Evolutionary conservation across 2,329 filamentous ascomycete genomes (phyloP).

Genomic region (Byssothecium circinans): DNA sequence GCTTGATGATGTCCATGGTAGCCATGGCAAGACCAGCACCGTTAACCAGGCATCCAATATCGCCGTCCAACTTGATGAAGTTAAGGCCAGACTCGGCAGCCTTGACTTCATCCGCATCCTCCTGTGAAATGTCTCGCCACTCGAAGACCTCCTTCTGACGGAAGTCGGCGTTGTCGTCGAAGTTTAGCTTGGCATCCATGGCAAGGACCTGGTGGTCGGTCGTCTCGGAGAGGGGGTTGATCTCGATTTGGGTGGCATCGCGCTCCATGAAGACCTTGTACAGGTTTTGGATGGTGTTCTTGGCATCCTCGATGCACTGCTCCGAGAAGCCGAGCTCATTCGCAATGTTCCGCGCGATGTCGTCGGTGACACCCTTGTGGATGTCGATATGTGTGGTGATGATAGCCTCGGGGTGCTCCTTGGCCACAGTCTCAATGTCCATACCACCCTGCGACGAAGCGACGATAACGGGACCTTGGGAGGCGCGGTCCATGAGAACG

Average conservation of each 20-base stretch:
- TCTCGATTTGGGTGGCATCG: conserved; percentile 98
- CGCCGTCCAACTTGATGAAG: conserved; percentile 99
- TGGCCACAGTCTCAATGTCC: conserved; percentile 98
- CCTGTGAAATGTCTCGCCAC: conserved; percentile 92
- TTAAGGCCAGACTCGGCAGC: conserved; percentile 92
- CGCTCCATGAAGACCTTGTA: conserved; percentile 99
- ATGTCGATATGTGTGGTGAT: conserved; percentile 92
- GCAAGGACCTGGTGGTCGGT: conserved; percentile 97
- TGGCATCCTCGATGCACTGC: conserved; percentile 94
- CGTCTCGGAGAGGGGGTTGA: conserved; percentile 98
- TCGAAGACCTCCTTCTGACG: conserved; percentile 94
- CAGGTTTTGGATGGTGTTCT: conserved; percentile 95
- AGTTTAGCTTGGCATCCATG: conserved; percentile 99
- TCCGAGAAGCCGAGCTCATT: conserved; percentile 94
- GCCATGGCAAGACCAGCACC: conserved; percentile 99
- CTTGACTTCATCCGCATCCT: conserved; percentile 96
- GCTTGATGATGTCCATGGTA: conserved; percentile 99
- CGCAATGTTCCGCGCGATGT: conserved; percentile 87
- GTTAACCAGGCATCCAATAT: conserved; percentile 99
- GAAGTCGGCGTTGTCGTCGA: conserved; percentile 99
- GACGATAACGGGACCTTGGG: conserved; percentile 91
- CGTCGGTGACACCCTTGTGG: conserved; percentile 91
- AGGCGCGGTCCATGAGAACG: conserved; percentile 93
- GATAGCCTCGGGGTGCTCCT: conserved; percentile 96
- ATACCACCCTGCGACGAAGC: conserved; percentile 98